Evolutionary conservation across 2,329 filamentous ascomycete species (phyloP).

Genomic region (Elsinoe arachidis): DNA sequence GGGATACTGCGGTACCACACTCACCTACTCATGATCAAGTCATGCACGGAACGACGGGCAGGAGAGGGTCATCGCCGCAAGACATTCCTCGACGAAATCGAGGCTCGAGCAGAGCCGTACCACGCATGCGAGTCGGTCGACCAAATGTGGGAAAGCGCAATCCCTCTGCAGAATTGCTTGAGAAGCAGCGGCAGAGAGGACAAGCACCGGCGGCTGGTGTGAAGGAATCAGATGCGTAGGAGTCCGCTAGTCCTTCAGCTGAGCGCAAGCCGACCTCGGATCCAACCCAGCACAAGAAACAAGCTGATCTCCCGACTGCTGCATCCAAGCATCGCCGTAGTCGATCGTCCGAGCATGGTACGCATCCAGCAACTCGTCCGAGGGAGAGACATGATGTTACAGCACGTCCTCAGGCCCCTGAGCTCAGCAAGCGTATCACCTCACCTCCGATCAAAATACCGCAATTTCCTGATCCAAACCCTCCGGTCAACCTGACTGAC

Average conservation of each 20-base stretch:
- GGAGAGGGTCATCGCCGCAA: not conserved
- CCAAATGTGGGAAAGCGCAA: not conserved
- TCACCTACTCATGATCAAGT: not conserved
- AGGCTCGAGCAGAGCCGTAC: not conserved
- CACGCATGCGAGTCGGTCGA: not conserved
- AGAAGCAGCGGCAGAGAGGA: not conserved
- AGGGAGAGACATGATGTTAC: too few species aligned
- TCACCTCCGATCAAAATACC: not conserved
- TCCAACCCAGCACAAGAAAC: not conserved
- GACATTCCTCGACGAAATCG: not conserved
- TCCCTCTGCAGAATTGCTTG: not conserved
- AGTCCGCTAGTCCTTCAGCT: not conserved
- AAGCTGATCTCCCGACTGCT: not conserved
- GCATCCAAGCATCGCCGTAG: not conserved
- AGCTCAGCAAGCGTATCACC: not conserved
- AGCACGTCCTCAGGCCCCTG: not conserved
- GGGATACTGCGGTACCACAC: not conserved
- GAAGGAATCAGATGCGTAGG: not conserved
- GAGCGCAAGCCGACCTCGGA: not conserved
- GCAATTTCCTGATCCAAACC: not conserved
- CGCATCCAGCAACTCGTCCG: too few species aligned
- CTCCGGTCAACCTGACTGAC: not conserved
- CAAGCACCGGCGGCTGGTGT: not conserved
- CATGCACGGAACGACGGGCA: too few species aligned
- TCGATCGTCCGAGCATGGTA: not conserved